These are phyloP conservation scores for Cryptococcus deneoformans DNA, from an alignment of 1,284 basidiomycete genomes.

Conservation along the genomic window DNA sequence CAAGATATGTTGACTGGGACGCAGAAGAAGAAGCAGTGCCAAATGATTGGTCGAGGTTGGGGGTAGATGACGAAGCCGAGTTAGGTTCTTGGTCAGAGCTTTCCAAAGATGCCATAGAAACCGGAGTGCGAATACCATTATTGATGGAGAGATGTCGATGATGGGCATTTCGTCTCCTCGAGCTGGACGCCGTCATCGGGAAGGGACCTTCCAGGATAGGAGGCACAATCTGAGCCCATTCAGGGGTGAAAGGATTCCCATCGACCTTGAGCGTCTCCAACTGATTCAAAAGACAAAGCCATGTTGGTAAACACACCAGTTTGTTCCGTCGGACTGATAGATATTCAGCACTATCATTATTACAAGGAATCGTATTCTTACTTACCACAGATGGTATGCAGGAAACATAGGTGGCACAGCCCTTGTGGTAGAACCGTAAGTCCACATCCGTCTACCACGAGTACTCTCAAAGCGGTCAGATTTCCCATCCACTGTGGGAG, in stretches of 20 bases:
- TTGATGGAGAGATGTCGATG: conserved; percentile 17
- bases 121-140: conserved; percentile 14
- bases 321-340: conserved; percentile 66
- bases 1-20: conserved; percentile 18
- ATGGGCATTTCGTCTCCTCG: conserved; percentile 10
- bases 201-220: conserved; percentile 52
- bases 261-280: conserved; percentile 87
- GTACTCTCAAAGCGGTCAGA: conserved; percentile 72
- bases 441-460: conserved; percentile 85
- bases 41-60: neutral
- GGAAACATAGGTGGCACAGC: conserved; percentile 63
- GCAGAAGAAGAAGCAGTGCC: conserved; percentile 16
- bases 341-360: conserved; percentile 8
- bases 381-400: conserved; percentile 78
- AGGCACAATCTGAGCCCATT: conserved; percentile 84
- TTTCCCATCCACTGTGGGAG: conserved; percentile 78
- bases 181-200: neutral
- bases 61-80: conserved; percentile 9
- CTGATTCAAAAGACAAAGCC: conserved; percentile 79
- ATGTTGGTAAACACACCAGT: conserved; percentile 83
- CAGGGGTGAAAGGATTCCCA: conserved; percentile 87
- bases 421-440: conserved; percentile 69
- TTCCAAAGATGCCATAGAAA: conserved; percentile 21
- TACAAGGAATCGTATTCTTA: conserved; percentile 9
- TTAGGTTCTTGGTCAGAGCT: conserved; percentile 7